Conservation (phyloP, 139 green algal species). For the Ostreobium quekettii region DNA sequence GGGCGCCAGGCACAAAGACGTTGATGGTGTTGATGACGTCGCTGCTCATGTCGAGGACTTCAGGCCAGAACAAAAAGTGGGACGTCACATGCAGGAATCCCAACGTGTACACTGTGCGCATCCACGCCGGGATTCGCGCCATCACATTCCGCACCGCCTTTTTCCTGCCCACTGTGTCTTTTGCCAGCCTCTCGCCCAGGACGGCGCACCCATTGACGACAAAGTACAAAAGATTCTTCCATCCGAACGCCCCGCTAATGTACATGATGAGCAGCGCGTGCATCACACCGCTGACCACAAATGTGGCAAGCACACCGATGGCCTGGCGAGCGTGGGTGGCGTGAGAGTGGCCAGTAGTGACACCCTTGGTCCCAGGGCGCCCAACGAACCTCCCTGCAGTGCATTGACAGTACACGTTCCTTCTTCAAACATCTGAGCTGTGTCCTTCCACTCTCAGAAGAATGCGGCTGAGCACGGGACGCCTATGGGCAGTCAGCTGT, state of each 20-base stretch:
- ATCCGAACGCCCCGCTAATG: neutral
- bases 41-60: neutral
- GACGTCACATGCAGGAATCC: neutral
- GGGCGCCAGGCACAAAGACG: too few species aligned
- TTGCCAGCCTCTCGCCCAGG: neutral
- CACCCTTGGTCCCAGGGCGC: too few species aligned
- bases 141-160: neutral
- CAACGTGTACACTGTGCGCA: neutral
- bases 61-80: neutral
- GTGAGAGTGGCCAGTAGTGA: too few species aligned
- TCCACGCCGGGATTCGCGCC: neutral
- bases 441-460: too few species aligned
- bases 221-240: slow-evolving; percentile 7
- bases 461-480: too few species aligned
- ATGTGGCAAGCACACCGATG: neutral
- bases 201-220: neutral
- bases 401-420: too few species aligned
- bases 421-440: too few species aligned
- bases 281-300: slow-evolving; percentile 8
- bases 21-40: too few species aligned
- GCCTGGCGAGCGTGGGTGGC: too few species aligned
- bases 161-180: neutral
- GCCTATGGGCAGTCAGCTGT: too few species aligned
- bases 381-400: too few species aligned
- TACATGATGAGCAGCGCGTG: slow-evolving; percentile 6